phyloP scores from a whole-genome alignment of 2,329 filamentous ascomycete genomes.

The Penicillium sp. region DNA sequence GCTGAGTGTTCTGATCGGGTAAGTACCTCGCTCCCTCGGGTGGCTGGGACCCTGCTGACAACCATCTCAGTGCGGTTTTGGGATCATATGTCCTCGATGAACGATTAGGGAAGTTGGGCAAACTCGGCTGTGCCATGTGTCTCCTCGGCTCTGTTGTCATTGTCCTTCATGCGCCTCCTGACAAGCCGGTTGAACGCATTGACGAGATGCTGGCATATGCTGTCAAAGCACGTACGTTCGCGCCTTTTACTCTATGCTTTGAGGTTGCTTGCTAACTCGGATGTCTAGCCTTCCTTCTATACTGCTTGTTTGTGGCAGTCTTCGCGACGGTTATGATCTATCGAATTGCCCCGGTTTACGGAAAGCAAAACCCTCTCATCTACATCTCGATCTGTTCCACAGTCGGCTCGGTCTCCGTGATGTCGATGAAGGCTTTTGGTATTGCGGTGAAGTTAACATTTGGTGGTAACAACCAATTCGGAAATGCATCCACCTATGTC shows the following conservation, averaged over 20 bases:
- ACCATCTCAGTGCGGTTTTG: slow-evolving; percentile 68
- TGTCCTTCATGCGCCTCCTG: slow-evolving; percentile 92
- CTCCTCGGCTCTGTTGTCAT: slow-evolving; percentile 96
- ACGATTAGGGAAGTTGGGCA: slow-evolving; percentile 84
- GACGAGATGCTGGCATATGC: slow-evolving; percentile 91
- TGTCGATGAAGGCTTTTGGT: slow-evolving; percentile 98
- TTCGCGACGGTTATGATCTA: slow-evolving; percentile 97
- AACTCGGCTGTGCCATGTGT: slow-evolving; percentile 93
- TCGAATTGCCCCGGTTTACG: slow-evolving; percentile 82
- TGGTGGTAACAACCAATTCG: slow-evolving; percentile 91
- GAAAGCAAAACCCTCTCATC: slow-evolving; percentile 92
- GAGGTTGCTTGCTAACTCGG: not conserved
- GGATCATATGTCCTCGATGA: slow-evolving; percentile 94
- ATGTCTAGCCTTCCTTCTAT: slow-evolving; percentile 77
- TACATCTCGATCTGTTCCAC: slow-evolving; percentile 98
- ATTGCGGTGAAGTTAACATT: slow-evolving; percentile 96
- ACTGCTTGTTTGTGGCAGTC: slow-evolving; percentile 74
- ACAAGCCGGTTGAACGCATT: slow-evolving; percentile 86
- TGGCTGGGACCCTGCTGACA: slow-evolving; percentile 18
- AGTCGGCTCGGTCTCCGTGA: slow-evolving; percentile 95
- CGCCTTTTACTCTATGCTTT: not conserved
- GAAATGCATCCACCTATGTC: slow-evolving; percentile 92
- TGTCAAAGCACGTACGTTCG: slow-evolving; percentile 75
- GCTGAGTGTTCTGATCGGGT: slow-evolving; percentile 87
- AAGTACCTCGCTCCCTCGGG: slow-evolving; percentile 23